Evolutionary conservation across 139 green algal species (phyloP), one percentile per base, ranked within the genome.

Genomic region (Auxenochlorella pyrenoidosa): DNA sequence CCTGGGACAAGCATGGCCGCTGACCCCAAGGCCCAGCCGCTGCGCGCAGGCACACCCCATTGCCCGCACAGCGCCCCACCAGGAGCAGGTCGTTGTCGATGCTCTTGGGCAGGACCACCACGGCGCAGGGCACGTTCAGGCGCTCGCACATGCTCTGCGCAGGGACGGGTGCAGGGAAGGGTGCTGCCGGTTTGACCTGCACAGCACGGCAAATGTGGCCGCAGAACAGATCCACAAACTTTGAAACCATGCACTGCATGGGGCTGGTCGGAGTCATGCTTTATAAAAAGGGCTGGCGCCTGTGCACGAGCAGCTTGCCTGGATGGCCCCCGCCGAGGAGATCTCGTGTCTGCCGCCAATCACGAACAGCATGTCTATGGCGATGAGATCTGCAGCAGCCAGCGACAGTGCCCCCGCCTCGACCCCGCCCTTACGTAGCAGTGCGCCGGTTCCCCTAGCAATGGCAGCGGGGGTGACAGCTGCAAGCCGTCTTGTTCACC

Each of bases 71-170:
- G 5, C 1, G 15, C 8, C 8, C 78, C 54, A 97, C 95, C 44
- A 97, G 79, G 26, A 92, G 75, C 43, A 99, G 98, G 91, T 99
- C 97, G 80, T 99, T 99, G 90, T 99, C 97, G 44, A 99, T 99
- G 60, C 94, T 98, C 91, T 99, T 99, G 54, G 97, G 97, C 65
- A 99, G 90, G n/a, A 93, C 96, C 30, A 97, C 89, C 32, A 98
- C 92, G 4, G 85, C 86, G 90, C 94, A 98, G 18, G 92, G 68
- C 72, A 99, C 94, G 72, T 89, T 51, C 28, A 91, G 78, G 92
- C 90, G 65, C 85, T 89, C 89, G 93, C 91, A 89, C 90, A 97
- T 92, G 40, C 89, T 79, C 79, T 94, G 89, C 88, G 97, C 93
- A 28, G 88, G 82, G 71, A 98, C 96, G 59, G 95, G 92, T 60